A percentile compares a stretch with the other conserved stretches of the same genome.
Evolutionary conservation across 2,329 filamentous ascomycete genomes (phyloP).

Genomic region (Cytospora paraplurivora): DNA sequence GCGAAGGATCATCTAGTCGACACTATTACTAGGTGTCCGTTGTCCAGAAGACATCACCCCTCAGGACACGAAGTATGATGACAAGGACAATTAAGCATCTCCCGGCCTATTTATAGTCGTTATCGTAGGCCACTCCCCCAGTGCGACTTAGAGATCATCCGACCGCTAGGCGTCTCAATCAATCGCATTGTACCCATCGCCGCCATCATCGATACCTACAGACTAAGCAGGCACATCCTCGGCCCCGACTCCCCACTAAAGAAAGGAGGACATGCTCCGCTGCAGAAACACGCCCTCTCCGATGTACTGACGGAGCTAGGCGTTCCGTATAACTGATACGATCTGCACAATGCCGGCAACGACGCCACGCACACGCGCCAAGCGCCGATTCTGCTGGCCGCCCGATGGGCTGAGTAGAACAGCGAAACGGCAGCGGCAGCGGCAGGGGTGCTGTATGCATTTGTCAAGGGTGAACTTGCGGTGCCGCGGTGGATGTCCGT

Average conservation of each 20-base stretch:
- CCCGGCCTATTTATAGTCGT: neutral
- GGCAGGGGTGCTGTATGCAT: slow-evolving; percentile 6
- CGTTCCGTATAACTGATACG: slow-evolving; percentile 1
- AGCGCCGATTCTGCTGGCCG: slow-evolving; percentile 6
- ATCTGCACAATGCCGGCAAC: slow-evolving; percentile 16
- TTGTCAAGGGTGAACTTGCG: slow-evolving; percentile 5
- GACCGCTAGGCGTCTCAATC: slow-evolving; percentile 4
- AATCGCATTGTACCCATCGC: neutral
- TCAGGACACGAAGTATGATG: too few species aligned
- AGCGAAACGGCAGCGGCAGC: neutral
- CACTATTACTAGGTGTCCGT: slow-evolving; percentile 6
- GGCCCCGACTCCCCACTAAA: slow-evolving; percentile 1
- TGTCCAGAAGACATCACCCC: neutral
- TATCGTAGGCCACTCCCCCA: slow-evolving; percentile 15
- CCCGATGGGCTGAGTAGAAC: slow-evolving; percentile 8
- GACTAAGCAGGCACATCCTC: slow-evolving; percentile 14
- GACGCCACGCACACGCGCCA: slow-evolving; percentile 18
- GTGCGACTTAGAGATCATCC: slow-evolving; percentile 12
- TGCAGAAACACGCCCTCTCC: slow-evolving; percentile 2
- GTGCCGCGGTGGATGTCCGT: slow-evolving; percentile 13
- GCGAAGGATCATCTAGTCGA: slow-evolving; percentile 1
- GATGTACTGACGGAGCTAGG: slow-evolving; percentile 15
- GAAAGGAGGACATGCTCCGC: neutral
- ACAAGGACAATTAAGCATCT: too few species aligned
- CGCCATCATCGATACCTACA: slow-evolving; percentile 16